A percentile compares a stretch with the other conserved stretches of the same genome.
Evolutionary conservation across 176 grass and related monocot genomes (phyloP).

Genomic region (sorghum (Sorghum bicolor)): Sorghum_bicolor_NCBIv3 NC_012879.2:9688001-9688500

Average conservation of each 20-base stretch:
- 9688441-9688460: slow-evolving; percentile 4
- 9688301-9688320: background rate
- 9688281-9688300: too few relatives aligned
- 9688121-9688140: too few relatives aligned
- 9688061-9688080: too few relatives aligned
- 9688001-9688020: slow-evolving; percentile 52
- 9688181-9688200: background rate
- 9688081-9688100: background rate
- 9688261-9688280: too few relatives aligned
- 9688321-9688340: background rate
- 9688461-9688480: slow-evolving; percentile 18
- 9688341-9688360: background rate
- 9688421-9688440: slow-evolving; percentile 20
- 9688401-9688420: slow-evolving; percentile 1
- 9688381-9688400: background rate
- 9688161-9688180: background rate
- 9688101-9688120: too few relatives aligned
- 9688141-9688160: background rate
- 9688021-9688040: slow-evolving; percentile 53
- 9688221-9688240: background rate
- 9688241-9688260: background rate
- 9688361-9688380: background rate
- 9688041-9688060: too few relatives aligned
- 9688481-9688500: background rate
- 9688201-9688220: background rate